Conservation (phyloP, 345 rosid species). For the Limnanthes douglasii region DNA sequence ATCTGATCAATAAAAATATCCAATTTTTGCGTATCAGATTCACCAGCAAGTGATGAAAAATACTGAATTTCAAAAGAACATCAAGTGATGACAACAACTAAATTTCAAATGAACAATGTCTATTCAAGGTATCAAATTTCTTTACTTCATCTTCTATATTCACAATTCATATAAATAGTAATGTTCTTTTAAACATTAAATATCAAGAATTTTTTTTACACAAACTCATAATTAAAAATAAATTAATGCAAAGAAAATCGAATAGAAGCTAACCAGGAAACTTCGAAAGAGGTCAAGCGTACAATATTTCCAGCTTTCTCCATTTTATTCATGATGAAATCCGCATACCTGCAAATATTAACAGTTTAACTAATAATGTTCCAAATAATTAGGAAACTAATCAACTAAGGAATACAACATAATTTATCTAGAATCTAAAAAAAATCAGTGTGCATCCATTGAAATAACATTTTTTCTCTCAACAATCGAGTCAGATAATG, state of each 20-base stretch:
- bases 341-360: constrained; percentile 42
- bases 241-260: neutral
- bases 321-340: constrained; percentile 88
- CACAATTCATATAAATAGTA: constrained; percentile 18
- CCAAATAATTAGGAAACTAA: no score
- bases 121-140: constrained; percentile 19
- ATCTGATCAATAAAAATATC: constrained; percentile 39
- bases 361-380: constrained; percentile 1
- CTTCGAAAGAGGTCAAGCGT: constrained; percentile 59
- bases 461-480: no score
- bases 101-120: no score
- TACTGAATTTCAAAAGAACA: constrained; percentile 43
- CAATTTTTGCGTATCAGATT: constrained; percentile 36
- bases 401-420: no score
- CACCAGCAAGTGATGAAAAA: constrained; percentile 51
- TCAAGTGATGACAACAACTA: no score
- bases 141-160: constrained; percentile 22
- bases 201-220: neutral
- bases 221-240: neutral
- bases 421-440: no score
- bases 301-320: constrained; percentile 70
- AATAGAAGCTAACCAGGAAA: constrained; percentile 25
- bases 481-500: no score
- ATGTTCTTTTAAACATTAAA: constrained; percentile 5
- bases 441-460: no score